Base-by-base conservation (phyloP, 2,329 filamentous ascomycete species). In the Septoria linicola region DNA sequence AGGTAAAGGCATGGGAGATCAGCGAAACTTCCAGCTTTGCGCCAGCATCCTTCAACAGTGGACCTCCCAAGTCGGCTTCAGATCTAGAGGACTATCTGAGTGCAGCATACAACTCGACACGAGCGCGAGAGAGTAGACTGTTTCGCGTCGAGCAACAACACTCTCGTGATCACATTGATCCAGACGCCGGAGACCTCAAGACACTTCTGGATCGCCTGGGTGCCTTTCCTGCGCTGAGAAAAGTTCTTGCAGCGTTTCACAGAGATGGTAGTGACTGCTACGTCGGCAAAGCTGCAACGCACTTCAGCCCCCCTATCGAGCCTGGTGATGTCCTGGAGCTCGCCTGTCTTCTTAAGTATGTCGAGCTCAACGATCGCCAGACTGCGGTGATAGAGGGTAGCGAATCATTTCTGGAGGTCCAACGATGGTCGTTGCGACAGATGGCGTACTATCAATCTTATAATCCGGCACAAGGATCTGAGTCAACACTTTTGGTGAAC, bases 361-460 rank as follows among this genome's bases (percentile, higher is more conserved):
- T 41, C 13, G 50, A 53, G 23, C 23, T 20, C 11, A 41, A 49
- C 21, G 25, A 41, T n/a, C 36, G 45, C 8, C 39, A 17, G n/a
- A 20, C 39, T 23, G 35, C 20, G 4, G 34, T 10, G 2, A 8
- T 25, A 8, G 8, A 41, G 25, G 44, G 34, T 5, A 34, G 21
- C 16, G 16, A 46, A 11, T 23, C 17, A 10, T 34, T 32, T 23
- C 14, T 16, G 14, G 49, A 43, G 14, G 35, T 44, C 3, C 36
- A 47, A 16, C 20, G 35, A 17, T 53, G 39, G 37, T 53, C 50
- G 10, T 14, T 53, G n/a, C 50, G 50, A 14, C 50, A 53, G n/a
- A 53, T 53, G 50, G 50, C 27, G 7, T 37, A 49, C 45, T 53
- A 49, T 20, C 44, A 49, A 21, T 32, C 16, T 5, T 37, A 34